phyloP scores from a whole-genome alignment of 192 early-diverging fungal species.

The Obelidium mucronatum region DNA sequence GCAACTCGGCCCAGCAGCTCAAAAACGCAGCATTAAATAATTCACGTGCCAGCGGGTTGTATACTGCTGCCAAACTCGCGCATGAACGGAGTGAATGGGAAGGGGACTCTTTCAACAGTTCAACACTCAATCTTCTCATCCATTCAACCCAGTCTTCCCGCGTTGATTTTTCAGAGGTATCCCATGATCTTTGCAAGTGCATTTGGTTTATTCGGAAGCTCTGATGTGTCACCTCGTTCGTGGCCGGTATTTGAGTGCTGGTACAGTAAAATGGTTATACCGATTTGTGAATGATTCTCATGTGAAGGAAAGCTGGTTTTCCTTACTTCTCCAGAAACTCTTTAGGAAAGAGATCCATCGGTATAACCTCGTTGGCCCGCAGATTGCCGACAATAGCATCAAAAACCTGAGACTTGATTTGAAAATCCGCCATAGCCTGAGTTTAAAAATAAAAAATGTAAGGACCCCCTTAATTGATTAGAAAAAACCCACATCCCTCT shows the following conservation, averaged over 20 bases:
- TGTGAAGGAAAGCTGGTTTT: too few relatives aligned
- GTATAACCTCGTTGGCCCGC: not conserved
- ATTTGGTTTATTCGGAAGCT: slow-evolving; percentile 78
- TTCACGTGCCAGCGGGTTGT: slow-evolving; percentile 71
- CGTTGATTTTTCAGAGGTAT: slow-evolving; percentile 77
- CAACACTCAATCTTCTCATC: slow-evolving; percentile 79
- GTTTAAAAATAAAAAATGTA: too few relatives aligned
- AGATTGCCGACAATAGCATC: not conserved
- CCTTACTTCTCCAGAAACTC: too few relatives aligned
- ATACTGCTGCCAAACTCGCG: slow-evolving; percentile 71
- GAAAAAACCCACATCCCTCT: too few relatives aligned
- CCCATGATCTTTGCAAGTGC: slow-evolving; percentile 73
- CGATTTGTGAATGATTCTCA: too few relatives aligned
- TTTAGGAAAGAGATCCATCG: not conserved
- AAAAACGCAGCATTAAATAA: slow-evolving; percentile 92
- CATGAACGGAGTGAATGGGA: slow-evolving; percentile 86
- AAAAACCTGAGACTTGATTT: not conserved
- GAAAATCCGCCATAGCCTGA: too few relatives aligned
- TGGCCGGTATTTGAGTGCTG: not conserved
- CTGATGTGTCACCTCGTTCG: slow-evolving; percentile 8
- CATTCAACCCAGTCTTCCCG: slow-evolving; percentile 90
- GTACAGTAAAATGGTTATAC: too few relatives aligned
- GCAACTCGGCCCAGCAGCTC: slow-evolving; percentile 84
- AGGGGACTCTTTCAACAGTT: slow-evolving; percentile 87
- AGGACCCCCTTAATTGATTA: too few relatives aligned